Base-by-base conservation (phyloP, 2,329 filamentous ascomycete species). In the Pezicula rhizophila region DNA sequence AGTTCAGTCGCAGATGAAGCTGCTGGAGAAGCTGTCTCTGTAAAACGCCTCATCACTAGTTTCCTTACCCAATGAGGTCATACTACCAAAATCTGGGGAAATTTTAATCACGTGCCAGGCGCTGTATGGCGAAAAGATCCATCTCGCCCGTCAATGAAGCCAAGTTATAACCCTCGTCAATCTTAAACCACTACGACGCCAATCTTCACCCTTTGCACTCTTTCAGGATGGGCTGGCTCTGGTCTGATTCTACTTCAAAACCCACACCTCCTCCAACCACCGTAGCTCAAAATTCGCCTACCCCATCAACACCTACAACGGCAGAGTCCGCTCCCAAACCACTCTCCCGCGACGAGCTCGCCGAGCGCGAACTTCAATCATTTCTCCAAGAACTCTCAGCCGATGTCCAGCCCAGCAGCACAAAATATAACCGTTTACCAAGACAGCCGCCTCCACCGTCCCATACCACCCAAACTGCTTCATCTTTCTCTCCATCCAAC, bases 221-320 rank as follows among this genome's bases (percentile, higher is more conserved):
- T 28, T 37, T 54, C 58, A 68, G 48, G 53, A 84, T 84, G 80
- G 79, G 79, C 56, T 84, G 80, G 80, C 69, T 82, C 53, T 84
- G 79, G 78, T 70, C 75, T 51, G 59, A 67, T 14, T 23, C 56
- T 15, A 37, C 69, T 23, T 26, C 58, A 38, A 40, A 62, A 15
- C 43, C 56, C 14, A 64, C 60, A 15, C 44, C 53, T 35, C 42
- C 57, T 15, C 57, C 52, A 57, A 40, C 53, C 51, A 39, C 42
- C 49, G 18, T 53, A 48, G 23, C 52, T 10, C 41, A 56, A 50
- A 49, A 59, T 51, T 39, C 57, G 31, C 25, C 46, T 39, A 28
- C 49, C 42, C 44, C 47, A 40, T 26, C 46, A 46, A 18, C 55
- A 43, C 50, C 50, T 41, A 48, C 49, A 47, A n/a, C 48, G 31